Percentiles rank a stretch among this genome's conserved stretches.
Conservation (phyloP, 306 rosid species). For the Hippophae gyantsensis region DNA sequence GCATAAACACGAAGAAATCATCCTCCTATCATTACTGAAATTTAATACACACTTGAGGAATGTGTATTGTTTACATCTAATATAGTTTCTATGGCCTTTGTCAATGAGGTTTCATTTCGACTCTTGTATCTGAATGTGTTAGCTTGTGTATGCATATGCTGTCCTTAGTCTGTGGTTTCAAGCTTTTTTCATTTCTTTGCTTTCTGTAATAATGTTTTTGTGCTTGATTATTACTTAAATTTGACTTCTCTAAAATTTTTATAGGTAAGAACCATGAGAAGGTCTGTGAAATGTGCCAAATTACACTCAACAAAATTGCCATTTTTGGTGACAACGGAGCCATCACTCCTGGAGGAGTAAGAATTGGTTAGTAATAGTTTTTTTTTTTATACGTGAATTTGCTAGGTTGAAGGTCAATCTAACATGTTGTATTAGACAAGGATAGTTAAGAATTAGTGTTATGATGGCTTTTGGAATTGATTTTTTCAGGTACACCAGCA, state of each 20-base stretch:
- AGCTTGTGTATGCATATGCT: too few relatives aligned
- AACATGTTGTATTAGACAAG: too few relatives aligned
- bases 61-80: too few relatives aligned
- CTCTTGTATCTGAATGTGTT: too few relatives aligned
- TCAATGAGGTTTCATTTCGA: too few relatives aligned
- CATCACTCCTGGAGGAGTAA: constrained; percentile 76
- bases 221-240: background rate
- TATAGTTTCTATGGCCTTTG: too few relatives aligned
- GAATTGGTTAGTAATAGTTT: constrained; percentile 55
- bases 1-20: too few relatives aligned
- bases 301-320: constrained; percentile 81
- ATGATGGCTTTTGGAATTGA: constrained; percentile 11
- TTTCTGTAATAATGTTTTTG: background rate
- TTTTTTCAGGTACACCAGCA: constrained; percentile 77
- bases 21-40: too few relatives aligned
- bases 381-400: background rate
- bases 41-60: too few relatives aligned
- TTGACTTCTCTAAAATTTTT: constrained; percentile 3
- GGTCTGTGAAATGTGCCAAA: constrained; percentile 77
- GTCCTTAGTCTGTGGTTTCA: background rate
- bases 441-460: background rate
- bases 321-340: constrained; percentile 76
- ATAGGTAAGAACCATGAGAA: constrained; percentile 78
- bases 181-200: background rate
- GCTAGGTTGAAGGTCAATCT: background rate